Evolutionary conservation across 768 basidiomycete species (phyloP), one percentile per base, ranked within the genome.

Genomic region (Vararia minispora): DNA sequence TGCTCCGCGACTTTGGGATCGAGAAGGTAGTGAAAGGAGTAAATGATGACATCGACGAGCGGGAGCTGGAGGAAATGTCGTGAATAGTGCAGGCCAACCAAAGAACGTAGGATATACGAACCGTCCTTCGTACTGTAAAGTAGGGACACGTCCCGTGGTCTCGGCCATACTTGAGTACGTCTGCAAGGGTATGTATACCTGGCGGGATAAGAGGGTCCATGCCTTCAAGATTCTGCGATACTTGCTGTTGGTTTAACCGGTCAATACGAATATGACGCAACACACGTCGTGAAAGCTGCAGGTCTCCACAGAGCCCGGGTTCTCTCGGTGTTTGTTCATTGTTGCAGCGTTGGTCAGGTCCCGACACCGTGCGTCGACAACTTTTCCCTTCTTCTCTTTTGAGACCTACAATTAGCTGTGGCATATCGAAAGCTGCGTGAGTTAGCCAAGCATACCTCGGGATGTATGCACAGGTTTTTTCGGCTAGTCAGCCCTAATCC

Each of bases 1-100:
- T 98, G 92, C 50, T 98, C 95, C 0, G 95, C 95, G 28, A 99
- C 92, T 60, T 99, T 99, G 2, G 95, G 95, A 62, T 99, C 95
- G 22, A 99, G 74, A 22, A 99, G 69, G 57, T 99, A 99, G 58
- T 99, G 95, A 61, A 98, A 99, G 14, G 95, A 99, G 56, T 97
- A 99, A 59, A 99, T 98, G 59, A 99, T 78, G 50, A 98, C 71
- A 56, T 95, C 88, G 26, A 86, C 87, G 58, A 92, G 94, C 0
- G 89, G 82, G 76, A 99, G 83, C 94, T 98, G 47, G 20, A 17
- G 13, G 27, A 11, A 24, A 16, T 13, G 8, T 17, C 28, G 6
- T 39, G 30, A 30, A 38, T 33, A 34, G 21, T 14, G 12, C 31
- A 24, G 18, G 14, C 6, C 18, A 30, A 11, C 22, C 11, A 20